Evolutionary conservation across 2,329 filamentous ascomycete genomes (phyloP).

Genomic region (Emergomyces orientalis): DNA sequence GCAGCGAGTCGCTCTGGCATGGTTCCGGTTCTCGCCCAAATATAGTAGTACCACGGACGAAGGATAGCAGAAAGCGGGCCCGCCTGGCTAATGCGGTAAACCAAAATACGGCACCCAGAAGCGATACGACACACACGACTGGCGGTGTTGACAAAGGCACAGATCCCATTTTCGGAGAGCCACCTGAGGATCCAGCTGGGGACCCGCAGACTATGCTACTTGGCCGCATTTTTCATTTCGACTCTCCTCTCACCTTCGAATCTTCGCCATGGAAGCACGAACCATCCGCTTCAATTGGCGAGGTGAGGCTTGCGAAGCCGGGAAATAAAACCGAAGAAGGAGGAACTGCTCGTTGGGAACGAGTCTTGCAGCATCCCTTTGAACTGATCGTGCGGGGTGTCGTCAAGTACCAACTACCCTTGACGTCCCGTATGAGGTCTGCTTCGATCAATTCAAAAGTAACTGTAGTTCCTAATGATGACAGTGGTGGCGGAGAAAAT

Average conservation of each 20-base stretch:
- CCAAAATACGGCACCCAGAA: slow-evolving; percentile 13
- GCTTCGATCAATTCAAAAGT: slow-evolving; percentile 39
- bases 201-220: slow-evolving; percentile 77
- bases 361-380: slow-evolving; percentile 82
- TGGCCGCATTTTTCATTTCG: slow-evolving; percentile 78
- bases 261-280: slow-evolving; percentile 75
- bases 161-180: slow-evolving; percentile 50
- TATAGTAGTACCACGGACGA: slow-evolving; percentile 15
- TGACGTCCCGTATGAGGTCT: slow-evolving; percentile 47
- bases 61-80: slow-evolving; percentile 28
- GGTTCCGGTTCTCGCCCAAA: slow-evolving; percentile 23
- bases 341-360: slow-evolving; percentile 80
- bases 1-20: slow-evolving; percentile 43
- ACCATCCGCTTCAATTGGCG: slow-evolving; percentile 63
- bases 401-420: slow-evolving; percentile 65
- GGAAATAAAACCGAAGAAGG: slow-evolving; percentile 79
- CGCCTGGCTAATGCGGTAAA: slow-evolving; percentile 23
- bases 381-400: slow-evolving; percentile 87
- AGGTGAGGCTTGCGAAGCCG: slow-evolving; percentile 70
- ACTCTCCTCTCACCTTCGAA: slow-evolving; percentile 81
- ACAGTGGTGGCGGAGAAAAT: slow-evolving; percentile 18
- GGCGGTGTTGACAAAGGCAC: slow-evolving; percentile 46
- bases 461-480: slow-evolving; percentile 31
- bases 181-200: slow-evolving; percentile 42
- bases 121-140: slow-evolving; percentile 15